Evolutionary conservation across 164 flowering plant genomes (phyloP).

Genomic region (Vitis rupestris): DNA sequence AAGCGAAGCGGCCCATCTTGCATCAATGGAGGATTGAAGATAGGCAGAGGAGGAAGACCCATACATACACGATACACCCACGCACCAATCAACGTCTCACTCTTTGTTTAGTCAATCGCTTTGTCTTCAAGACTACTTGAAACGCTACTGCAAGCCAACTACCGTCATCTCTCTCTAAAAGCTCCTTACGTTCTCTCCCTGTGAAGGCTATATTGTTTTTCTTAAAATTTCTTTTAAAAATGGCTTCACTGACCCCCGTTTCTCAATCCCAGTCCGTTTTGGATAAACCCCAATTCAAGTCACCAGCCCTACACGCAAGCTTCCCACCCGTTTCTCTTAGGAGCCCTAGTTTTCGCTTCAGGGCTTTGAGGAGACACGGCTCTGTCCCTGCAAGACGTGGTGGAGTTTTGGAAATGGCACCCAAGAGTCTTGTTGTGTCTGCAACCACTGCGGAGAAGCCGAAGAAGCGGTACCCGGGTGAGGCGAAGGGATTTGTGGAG

Average conservation of each 20-base stretch:
- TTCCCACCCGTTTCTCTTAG: not conserved
- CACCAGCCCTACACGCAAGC: too few species aligned
- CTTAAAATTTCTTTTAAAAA: conserved; percentile 4
- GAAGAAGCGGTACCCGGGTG: conserved; percentile 67
- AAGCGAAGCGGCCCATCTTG: too few species aligned
- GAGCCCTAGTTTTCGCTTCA: conserved; percentile 7
- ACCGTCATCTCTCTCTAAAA: not conserved
- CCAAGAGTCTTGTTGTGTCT: conserved; percentile 29
- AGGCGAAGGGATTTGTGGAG: conserved; percentile 89
- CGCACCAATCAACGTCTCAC: too few species aligned
- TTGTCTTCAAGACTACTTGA: conserved; percentile 23
- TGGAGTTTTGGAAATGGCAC: conserved; percentile 40
- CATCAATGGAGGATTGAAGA: too few species aligned
- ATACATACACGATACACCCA: too few species aligned
- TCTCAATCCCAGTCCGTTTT: conserved; percentile 21
- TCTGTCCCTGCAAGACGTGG: too few species aligned
- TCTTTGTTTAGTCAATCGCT: conserved; percentile 1
- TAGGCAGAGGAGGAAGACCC: too few species aligned
- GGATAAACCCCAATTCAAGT: conserved; percentile 19
- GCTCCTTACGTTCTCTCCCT: not conserved
- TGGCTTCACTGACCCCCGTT: conserved; percentile 23
- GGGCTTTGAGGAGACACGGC: conserved; percentile 37
- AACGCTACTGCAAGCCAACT: conserved; percentile 14
- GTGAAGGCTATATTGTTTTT: not conserved
- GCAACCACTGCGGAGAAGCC: conserved; percentile 61